phyloP scores from a whole-genome alignment of 805 yeast species.

The Cephaloascus albidus region DNA sequence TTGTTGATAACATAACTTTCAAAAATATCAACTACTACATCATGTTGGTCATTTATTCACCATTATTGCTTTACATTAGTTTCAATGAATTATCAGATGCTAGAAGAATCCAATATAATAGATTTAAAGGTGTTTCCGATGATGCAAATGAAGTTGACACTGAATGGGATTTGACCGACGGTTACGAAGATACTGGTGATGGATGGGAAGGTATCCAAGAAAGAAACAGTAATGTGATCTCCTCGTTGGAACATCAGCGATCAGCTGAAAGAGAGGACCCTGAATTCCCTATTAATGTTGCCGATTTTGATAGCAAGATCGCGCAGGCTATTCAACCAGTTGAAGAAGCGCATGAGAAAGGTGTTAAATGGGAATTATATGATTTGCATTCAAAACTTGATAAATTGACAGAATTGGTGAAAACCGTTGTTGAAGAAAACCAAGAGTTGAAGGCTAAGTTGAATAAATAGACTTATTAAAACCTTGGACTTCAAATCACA shows the following conservation, averaged over 20 bases:
- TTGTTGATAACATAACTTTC: constrained; percentile 24
- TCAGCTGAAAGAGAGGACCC: constrained; percentile 66
- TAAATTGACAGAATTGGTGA: constrained; percentile 28
- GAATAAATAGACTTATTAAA: too few relatives aligned
- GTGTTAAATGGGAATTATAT: constrained; percentile 58
- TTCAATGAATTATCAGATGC: constrained; percentile 59
- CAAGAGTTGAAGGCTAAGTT: constrained; percentile 13
- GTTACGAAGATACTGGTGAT: constrained; percentile 30
- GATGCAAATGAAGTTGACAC: constrained; percentile 73
- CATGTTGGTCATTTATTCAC: constrained; percentile 62
- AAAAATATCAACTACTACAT: constrained; percentile 39
- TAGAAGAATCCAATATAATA: constrained; percentile 60
- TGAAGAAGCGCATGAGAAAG: constrained; percentile 38
- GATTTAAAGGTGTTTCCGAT: constrained; percentile 54
- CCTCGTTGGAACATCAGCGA: constrained; percentile 37
- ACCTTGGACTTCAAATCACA: too few relatives aligned
- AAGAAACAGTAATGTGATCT: constrained; percentile 25
- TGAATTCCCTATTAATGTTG: constrained; percentile 43
- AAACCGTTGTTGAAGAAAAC: constrained; percentile 25
- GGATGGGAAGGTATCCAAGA: constrained; percentile 29
- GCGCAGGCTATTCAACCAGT: constrained; percentile 50
- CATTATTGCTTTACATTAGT: constrained; percentile 53
- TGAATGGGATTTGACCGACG: constrained; percentile 81
- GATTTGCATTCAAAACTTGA: constrained; percentile 46
- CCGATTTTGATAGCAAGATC: constrained; percentile 42